phyloP scores from a whole-genome alignment of 2,329 filamentous ascomycete species.

The Daldinia sp. region DNA sequence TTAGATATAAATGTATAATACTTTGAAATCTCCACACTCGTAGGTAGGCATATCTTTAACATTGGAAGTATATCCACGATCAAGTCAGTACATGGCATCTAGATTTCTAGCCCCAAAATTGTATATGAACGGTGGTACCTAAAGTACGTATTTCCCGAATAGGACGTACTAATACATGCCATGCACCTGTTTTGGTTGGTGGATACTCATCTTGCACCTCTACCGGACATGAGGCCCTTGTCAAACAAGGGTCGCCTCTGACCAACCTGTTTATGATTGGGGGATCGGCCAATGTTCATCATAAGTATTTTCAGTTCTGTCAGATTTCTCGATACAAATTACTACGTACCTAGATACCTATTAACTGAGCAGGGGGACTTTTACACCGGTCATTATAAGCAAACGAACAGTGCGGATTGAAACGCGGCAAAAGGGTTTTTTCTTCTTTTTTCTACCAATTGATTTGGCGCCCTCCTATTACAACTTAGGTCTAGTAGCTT shows the following conservation, averaged over 20 bases:
- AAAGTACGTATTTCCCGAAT: constrained; percentile 1
- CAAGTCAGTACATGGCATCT: background rate
- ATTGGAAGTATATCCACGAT: background rate
- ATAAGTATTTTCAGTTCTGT: constrained; percentile 29
- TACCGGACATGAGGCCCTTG: constrained; percentile 30
- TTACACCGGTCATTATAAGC: constrained; percentile 36
- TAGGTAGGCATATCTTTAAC: background rate
- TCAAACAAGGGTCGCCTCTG: constrained; percentile 30
- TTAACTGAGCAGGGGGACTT: constrained; percentile 36
- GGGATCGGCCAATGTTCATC: constrained; percentile 29
- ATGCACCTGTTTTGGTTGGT: constrained; percentile 25
- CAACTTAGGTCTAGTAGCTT: constrained; percentile 1
- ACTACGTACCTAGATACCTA: constrained; percentile 12
- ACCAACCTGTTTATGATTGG: constrained; percentile 35
- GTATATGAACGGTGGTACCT: background rate
- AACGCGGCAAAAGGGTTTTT: background rate
- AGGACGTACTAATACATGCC: background rate
- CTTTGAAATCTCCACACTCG: no score
- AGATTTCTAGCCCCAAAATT: background rate
- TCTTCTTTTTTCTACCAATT: no score
- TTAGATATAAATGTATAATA: background rate
- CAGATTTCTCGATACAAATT: constrained; percentile 21
- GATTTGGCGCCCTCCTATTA: background rate
- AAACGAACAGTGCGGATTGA: constrained; percentile 36
- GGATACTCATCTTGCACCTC: constrained; percentile 22